Conservation (phyloP, 164 flowering plant genomes). For the Vitis cinerea region DNA sequence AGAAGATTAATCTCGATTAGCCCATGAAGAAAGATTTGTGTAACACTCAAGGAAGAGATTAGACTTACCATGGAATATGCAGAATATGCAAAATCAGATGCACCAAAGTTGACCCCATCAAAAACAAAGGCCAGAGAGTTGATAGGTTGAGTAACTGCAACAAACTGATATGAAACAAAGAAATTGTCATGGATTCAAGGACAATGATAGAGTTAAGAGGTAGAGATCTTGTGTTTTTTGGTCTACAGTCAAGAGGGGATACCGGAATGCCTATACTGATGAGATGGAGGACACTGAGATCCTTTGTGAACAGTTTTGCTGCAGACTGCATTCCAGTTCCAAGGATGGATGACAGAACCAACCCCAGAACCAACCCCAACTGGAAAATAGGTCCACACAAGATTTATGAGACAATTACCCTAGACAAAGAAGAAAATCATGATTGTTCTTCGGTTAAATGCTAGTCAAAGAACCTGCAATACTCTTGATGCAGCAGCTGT, state of each 20-base stretch:
- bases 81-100: conserved; percentile 85
- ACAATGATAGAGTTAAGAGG: not conserved
- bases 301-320: conserved; percentile 59
- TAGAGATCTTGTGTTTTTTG: not conserved
- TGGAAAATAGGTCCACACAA: conserved; percentile 34
- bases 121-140: conserved; percentile 89
- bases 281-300: conserved; percentile 53
- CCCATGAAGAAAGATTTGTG: conserved; percentile 4
- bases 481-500: conserved; percentile 66
- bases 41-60: not conserved
- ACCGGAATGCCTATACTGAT: conserved; percentile 76
- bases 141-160: conserved; percentile 87
- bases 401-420: not conserved
- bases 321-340: conserved; percentile 73
- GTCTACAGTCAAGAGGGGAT: conserved; percentile 12
- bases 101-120: conserved; percentile 93
- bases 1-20: not conserved
- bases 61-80: conserved; percentile 80
- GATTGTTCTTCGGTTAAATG: not conserved
- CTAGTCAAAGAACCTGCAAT: conserved; percentile 52
- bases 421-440: not conserved
- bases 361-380: conserved; percentile 72
- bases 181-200: not conserved
- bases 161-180: conserved; percentile 58
- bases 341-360: conserved; percentile 50